Conservation (phyloP, 2,329 filamentous ascomycete genomes). For the Microsporum audouinii region DNA sequence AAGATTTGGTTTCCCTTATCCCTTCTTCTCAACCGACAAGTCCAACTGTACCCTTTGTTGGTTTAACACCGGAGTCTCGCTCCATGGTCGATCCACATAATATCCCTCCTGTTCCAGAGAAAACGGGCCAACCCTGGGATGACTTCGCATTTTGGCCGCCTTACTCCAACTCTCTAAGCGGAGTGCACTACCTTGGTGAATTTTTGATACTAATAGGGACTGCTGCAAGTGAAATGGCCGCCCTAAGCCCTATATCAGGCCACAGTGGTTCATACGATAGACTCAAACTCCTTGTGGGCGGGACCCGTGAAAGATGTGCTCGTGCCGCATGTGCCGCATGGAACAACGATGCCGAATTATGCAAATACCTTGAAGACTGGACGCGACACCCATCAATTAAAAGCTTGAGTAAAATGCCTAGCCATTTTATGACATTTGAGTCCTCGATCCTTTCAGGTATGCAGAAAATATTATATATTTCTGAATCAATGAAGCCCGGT, state of each 20-base stretch:
- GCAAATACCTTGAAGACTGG: constrained; percentile 91
- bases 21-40: constrained; percentile 61
- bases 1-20: constrained; percentile 57
- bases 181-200: constrained; percentile 78
- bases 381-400: constrained; percentile 66
- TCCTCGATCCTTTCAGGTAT: constrained; percentile 69
- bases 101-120: constrained; percentile 64
- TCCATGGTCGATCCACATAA: constrained; percentile 72
- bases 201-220: constrained; percentile 74
- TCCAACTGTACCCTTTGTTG: constrained; percentile 52
- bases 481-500: constrained; percentile 66
- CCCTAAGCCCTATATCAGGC: constrained; percentile 55
- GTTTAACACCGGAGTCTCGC: constrained; percentile 54
- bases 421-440: constrained; percentile 75
- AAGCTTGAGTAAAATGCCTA: constrained; percentile 84
- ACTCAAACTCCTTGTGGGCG: constrained; percentile 62
- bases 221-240: constrained; percentile 74
- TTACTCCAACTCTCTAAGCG: constrained; percentile 79
- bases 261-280: constrained; percentile 51
- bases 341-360: constrained; percentile 86
- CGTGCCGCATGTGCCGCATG: constrained; percentile 79
- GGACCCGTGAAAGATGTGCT: constrained; percentile 72
- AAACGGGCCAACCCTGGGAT: constrained; percentile 76
- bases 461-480: constrained; percentile 91
- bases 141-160: constrained; percentile 95